phyloP scores from a whole-genome alignment of 2,329 filamentous ascomycete species.

The Scedosporium boydii region DNA sequence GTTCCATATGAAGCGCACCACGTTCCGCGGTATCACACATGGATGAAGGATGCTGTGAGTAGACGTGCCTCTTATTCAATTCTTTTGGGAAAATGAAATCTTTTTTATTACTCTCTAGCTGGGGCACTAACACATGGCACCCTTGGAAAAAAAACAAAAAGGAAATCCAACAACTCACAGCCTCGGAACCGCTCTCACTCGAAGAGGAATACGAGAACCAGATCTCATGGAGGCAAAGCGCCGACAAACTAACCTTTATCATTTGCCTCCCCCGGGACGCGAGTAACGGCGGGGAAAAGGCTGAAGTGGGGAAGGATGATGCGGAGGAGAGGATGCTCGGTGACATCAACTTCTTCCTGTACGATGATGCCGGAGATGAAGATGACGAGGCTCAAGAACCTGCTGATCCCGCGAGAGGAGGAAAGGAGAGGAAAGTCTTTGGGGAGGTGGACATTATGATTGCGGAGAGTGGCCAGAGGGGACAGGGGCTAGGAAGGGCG shows the following conservation, averaged over 20 bases:
- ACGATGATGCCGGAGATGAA: constrained; percentile 42
- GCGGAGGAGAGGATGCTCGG: constrained; percentile 52
- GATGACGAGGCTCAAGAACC: constrained; percentile 21
- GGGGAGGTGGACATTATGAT: constrained; percentile 89
- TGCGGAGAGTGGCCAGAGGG: constrained; percentile 46
- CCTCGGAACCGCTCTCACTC: constrained; percentile 74
- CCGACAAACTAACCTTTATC: constrained; percentile 90
- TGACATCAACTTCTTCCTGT: constrained; percentile 76
- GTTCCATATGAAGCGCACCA: constrained; percentile 79
- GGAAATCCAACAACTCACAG: constrained; percentile 74
- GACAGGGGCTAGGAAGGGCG: constrained; percentile 55
- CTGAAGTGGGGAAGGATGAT: constrained; percentile 38
- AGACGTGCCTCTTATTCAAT: not conserved
- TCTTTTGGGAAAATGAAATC: not conserved
- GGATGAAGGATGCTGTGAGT: constrained; percentile 76
- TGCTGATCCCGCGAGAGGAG: constrained; percentile 11
- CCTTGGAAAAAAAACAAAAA: constrained; percentile 17
- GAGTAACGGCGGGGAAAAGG: not conserved
- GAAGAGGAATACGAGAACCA: constrained; percentile 87
- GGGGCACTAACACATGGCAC: no score
- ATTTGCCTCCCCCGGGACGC: constrained; percentile 46
- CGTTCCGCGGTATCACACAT: constrained; percentile 73
- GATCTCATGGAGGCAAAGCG: constrained; percentile 68
- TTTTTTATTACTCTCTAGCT: no score
- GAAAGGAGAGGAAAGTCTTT: constrained; percentile 23